Percentiles rank a stretch among this genome's conserved stretches.
Conservation (phyloP, 1,284 basidiomycete species). For the Schizophyllum amplum region DNA sequence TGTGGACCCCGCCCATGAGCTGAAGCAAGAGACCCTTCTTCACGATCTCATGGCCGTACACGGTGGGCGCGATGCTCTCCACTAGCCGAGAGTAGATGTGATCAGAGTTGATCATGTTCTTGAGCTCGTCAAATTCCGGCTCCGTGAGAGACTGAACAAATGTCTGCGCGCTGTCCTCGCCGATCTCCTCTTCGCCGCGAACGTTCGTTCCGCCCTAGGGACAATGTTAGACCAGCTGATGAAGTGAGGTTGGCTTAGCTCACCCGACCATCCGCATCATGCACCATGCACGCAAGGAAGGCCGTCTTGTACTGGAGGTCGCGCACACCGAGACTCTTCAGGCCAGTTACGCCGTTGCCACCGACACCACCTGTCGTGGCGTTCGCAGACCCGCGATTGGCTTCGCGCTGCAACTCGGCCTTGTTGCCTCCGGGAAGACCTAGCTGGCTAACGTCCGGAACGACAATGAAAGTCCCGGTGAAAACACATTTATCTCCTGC, state of each 20-base stretch:
- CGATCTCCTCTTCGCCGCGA: slow-evolving; percentile 78
- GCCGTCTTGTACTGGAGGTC: slow-evolving; percentile 99
- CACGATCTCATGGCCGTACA: slow-evolving; percentile 97
- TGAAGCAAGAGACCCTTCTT: slow-evolving; percentile 98
- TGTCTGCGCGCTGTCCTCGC: slow-evolving; percentile 66
- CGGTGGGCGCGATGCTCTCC: slow-evolving; percentile 93
- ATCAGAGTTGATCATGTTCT: slow-evolving; percentile 87
- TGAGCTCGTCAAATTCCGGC: slow-evolving; percentile 92
- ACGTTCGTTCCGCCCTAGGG: slow-evolving; percentile 73
- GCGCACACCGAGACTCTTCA: slow-evolving; percentile 91
- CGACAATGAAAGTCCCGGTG: slow-evolving; percentile 96
- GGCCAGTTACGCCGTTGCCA: slow-evolving; percentile 84
- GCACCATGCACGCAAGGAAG: slow-evolving; percentile 97
- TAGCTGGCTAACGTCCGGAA: slow-evolving; percentile 96
- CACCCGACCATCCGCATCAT: slow-evolving; percentile 81
- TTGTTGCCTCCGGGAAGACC: slow-evolving; percentile 92
- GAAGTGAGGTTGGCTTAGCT: slow-evolving; percentile 21
- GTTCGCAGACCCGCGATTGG: slow-evolving; percentile 55
- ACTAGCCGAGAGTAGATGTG: slow-evolving; percentile 95
- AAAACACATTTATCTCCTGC: slow-evolving; percentile 99
- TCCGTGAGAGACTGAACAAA: slow-evolving; percentile 88
- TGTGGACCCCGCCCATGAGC: slow-evolving; percentile 99
- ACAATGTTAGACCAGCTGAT: slow-evolving; percentile 2
- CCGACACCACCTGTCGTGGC: slow-evolving; percentile 63
- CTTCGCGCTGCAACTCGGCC: slow-evolving; percentile 86